phyloP scores from a whole-genome alignment of 2,329 filamentous ascomycete species.

The Epichloe sylvatica region DNA sequence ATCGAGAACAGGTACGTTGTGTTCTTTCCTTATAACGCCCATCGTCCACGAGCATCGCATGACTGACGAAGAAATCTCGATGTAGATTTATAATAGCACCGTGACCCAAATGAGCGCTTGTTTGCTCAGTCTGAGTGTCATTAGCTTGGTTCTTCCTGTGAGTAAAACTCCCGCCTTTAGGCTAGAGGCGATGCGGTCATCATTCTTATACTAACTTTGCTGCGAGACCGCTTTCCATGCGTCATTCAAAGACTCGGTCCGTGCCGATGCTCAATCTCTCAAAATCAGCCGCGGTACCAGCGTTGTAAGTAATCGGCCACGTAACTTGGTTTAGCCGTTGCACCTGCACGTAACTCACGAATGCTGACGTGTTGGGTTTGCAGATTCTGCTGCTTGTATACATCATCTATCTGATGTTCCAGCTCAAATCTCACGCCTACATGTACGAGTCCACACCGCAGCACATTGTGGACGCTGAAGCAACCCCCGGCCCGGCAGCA shows the following conservation, averaged over 20 bases:
- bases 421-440: conserved; percentile 83
- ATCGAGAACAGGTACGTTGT: conserved; percentile 59
- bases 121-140: conserved; percentile 77
- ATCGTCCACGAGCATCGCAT: no score
- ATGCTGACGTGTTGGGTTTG: neutral
- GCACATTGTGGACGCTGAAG: conserved; percentile 83
- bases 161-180: conserved; percentile 12
- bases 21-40: neutral
- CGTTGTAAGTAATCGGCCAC: conserved; percentile 42
- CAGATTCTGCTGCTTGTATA: conserved; percentile 70
- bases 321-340: conserved; percentile 9
- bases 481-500: conserved; percentile 74
- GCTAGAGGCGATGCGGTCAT: neutral
- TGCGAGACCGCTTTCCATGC: conserved; percentile 75
- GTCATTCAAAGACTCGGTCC: conserved; percentile 51
- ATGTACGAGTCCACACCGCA: conserved; percentile 88
- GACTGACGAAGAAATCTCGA: neutral
- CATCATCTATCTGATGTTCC: conserved; percentile 70
- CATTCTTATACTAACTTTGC: conserved; percentile 14
- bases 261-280: conserved; percentile 57
- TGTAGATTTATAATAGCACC: conserved; percentile 78
- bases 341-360: neutral
- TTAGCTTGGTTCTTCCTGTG: conserved; percentile 72
- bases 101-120: conserved; percentile 95
- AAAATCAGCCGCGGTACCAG: conserved; percentile 84